phyloP scores from a whole-genome alignment of 2,329 filamentous ascomycete genomes.

The Helotiales sp. region DNA sequence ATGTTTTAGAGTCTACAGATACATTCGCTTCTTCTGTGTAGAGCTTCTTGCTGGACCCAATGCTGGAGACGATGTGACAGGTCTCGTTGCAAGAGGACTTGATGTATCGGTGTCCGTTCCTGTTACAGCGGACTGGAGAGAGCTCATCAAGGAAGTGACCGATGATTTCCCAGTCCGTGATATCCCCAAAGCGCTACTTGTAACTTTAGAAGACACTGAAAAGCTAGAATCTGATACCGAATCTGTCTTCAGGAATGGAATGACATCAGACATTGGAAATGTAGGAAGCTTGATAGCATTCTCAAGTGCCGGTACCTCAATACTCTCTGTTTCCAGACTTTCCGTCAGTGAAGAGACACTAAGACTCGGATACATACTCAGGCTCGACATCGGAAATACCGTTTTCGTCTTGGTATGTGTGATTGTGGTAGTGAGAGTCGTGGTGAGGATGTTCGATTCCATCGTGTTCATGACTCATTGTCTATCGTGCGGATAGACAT shows the following conservation, averaged over 20 bases:
- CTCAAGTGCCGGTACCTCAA: too few relatives aligned
- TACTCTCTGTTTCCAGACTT: too few relatives aligned
- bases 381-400: too few relatives aligned
- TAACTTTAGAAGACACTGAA: too few relatives aligned
- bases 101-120: not conserved
- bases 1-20: not conserved
- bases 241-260: not conserved
- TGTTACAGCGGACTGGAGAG: not conserved
- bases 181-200: too few relatives aligned
- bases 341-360: too few relatives aligned
- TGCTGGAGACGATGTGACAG: not conserved
- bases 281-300: not conserved
- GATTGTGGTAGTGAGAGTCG: not conserved
- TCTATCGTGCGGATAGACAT: not conserved
- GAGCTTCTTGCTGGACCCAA: not conserved
- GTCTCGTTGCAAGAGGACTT: too few relatives aligned
- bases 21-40: not conserved
- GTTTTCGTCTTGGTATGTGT: too few relatives aligned
- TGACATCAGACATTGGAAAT: not conserved
- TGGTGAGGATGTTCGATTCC: too few relatives aligned
- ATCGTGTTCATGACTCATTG: not conserved
- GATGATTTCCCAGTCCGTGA: not conserved
- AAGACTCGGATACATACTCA: too few relatives aligned
- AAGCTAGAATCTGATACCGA: not conserved
- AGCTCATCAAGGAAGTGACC: not conserved